These are phyloP conservation scores for Mycena rebaudengoi DNA, from an alignment of 768 basidiomycete species.

Conservation along the genomic window DNA sequence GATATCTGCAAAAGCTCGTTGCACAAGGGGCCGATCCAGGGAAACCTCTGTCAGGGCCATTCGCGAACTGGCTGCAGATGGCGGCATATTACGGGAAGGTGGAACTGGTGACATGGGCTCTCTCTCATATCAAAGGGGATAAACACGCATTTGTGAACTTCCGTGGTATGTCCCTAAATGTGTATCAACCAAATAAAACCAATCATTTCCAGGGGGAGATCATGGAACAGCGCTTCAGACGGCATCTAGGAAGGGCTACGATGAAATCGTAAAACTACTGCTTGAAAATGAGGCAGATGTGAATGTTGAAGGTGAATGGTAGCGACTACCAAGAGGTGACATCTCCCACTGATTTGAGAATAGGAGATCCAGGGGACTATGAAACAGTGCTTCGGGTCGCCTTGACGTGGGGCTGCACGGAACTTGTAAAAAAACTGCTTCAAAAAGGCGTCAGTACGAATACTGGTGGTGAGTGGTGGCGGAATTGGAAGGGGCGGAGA, in stretches of 20 bases:
- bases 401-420: not conserved
- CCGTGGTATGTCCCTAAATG: too few relatives aligned
- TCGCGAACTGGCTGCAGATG: not conserved
- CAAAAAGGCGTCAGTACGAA: not conserved
- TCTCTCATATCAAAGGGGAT: not conserved
- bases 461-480: not conserved
- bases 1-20: not conserved
- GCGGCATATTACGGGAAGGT: not conserved
- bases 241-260: too few relatives aligned
- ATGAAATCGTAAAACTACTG: too few relatives aligned
- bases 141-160: not conserved
- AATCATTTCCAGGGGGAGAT: too few relatives aligned
- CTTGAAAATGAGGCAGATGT: too few relatives aligned
- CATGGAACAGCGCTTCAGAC: too few relatives aligned
- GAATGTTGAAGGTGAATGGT: not conserved
- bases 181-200: too few relatives aligned
- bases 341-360: too few relatives aligned
- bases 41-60: not conserved
- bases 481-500: not conserved
- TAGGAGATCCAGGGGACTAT: not conserved
- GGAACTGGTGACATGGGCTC: not conserved
- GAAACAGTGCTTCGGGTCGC: not conserved
- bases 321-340: not conserved
- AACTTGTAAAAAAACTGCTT: not conserved
- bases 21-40: not conserved